Conservation (phyloP, 805 yeast genomes). For the Grigorovia humatica region DNA sequence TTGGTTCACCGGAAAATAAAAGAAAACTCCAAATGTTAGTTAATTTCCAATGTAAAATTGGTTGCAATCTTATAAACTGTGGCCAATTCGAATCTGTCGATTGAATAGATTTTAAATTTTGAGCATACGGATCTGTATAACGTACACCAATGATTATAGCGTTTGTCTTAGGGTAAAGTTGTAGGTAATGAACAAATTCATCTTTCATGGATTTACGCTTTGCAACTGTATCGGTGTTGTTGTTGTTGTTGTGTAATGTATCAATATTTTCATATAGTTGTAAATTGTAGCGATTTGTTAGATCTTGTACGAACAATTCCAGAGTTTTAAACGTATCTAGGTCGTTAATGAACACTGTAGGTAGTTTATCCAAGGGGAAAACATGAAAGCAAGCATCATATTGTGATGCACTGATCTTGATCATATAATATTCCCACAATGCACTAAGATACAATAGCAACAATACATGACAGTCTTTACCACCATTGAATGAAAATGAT, state of each 20-base stretch:
- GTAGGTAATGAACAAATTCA: constrained; percentile 60
- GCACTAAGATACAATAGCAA: constrained; percentile 62
- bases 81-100: constrained; percentile 91
- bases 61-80: constrained; percentile 69
- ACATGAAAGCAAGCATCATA: constrained; percentile 13
- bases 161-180: constrained; percentile 40
- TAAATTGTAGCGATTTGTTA: constrained; percentile 47
- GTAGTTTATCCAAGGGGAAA: constrained; percentile 20
- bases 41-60: constrained; percentile 81
- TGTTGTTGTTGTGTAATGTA: constrained; percentile 2
- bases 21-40: constrained; percentile 80
- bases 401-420: constrained; percentile 16
- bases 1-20: constrained; percentile 43
- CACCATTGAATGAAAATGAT: constrained; percentile 88
- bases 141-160: constrained; percentile 85
- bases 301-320: constrained; percentile 48
- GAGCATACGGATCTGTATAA: constrained; percentile 78
- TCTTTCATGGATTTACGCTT: constrained; percentile 36
- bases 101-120: constrained; percentile 47
- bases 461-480: constrained; percentile 92
- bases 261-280: constrained; percentile 29
- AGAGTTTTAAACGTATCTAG: constrained; percentile 65
- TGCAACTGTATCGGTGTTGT: background rate
- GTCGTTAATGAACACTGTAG: constrained; percentile 64
- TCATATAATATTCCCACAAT: constrained; percentile 24